Evolutionary conservation across 495 filamentous ascomycete species (phyloP), one percentile per base, ranked within the genome.

Genomic region (Penicillium canescens): DNA sequence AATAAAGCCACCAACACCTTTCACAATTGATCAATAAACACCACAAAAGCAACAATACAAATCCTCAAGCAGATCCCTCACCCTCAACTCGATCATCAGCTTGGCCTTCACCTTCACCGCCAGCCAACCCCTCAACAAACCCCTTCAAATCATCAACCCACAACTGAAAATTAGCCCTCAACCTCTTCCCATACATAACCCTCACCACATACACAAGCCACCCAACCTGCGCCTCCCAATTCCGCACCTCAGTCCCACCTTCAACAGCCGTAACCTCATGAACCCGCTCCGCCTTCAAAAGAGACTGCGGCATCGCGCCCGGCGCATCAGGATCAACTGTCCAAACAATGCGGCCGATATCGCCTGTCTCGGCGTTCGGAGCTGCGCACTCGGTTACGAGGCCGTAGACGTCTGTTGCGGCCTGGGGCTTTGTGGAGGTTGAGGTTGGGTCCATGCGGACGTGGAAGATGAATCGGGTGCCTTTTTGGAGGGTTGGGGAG

Each of bases 221-320:
- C 28, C 75, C 76, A 16, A 56, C 46, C 64, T 76, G 72, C 31
- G 52, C 55, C 61, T 78, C 75, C 75, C 76, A 79, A 54, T 73
- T 79, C 45, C 67, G 48, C 48, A 77, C 71, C 57, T 73, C 69
- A 13, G 65, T 69, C 21, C 67, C 60, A 3, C 49, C 59, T 42
- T 66, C 64, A 2, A 69, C 59, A 43, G 69, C 69, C 11, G n/a
- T 46, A 23, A 77, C 28, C 60, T 77, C 73, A 54, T 75, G 73
- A 6, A 73, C 71, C 24, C 76, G 50, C 56, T 77, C 74, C 43
- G 67, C 70, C 13, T 21, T 63, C 50, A 76, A 57, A 5, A 76
- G 46, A 4, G 57, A 68, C 8, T 54, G 54, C 35, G 62, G 36
- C 31, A 73, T 47, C 11, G 58, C 33, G 6, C 72, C 73, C 13